Base-by-base conservation (phyloP, 2,329 filamentous ascomycete species). In the Fusarium nodosum region DNA sequence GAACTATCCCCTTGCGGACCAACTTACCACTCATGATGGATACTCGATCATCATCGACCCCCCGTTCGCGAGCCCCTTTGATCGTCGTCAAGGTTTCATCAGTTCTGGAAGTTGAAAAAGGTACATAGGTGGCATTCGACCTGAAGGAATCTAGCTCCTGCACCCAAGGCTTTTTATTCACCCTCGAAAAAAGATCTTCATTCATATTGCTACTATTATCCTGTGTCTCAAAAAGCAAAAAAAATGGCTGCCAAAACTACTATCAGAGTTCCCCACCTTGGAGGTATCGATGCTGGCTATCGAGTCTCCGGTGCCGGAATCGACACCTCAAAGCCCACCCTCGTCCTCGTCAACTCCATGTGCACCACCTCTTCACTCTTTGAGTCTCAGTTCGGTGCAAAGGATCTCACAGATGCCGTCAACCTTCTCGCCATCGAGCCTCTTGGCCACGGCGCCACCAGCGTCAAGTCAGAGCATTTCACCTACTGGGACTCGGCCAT, bases 401-500 rank as follows among this genome's bases (percentile, higher is more conserved):
- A 76, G 48, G 60, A 67, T 2, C 78, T 87, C 24, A 81, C 80
- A 0, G 72, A 75, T 30, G 77, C 77, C 7, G 78, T 82, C 70
- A 87, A 87, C 69, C 78, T 87, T 8, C 74, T 87, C 8, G 84
- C 84, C 44, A 80, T 87, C 58, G 85, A 87, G 75, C 84, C 83
- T 2, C 80, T 87, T 0, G 85, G 85, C 58, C 85, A 87, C 69
- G 85, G 85, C 64, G 76, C 80, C 18, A 86, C 84, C 2, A 77
- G 74, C 57, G 79, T 73, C 57, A 56, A 74, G n/a, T 71, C 73
- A 0, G 83, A 85, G 70, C 82, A 85, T 61, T 87, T 85, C 70
- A 87, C 83, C 3, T 86, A 86, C 77, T 87, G 85, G 85, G 85
- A 87, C 73, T 77, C 84, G 5, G 85, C 85, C 45, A 76, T 81